A percentile compares a stretch with the other conserved stretches of the same genome.
These are phyloP conservation scores for Sarocladium strictum DNA, from an alignment of 2,329 filamentous ascomycete genomes.

Conservation along the genomic window DNA sequence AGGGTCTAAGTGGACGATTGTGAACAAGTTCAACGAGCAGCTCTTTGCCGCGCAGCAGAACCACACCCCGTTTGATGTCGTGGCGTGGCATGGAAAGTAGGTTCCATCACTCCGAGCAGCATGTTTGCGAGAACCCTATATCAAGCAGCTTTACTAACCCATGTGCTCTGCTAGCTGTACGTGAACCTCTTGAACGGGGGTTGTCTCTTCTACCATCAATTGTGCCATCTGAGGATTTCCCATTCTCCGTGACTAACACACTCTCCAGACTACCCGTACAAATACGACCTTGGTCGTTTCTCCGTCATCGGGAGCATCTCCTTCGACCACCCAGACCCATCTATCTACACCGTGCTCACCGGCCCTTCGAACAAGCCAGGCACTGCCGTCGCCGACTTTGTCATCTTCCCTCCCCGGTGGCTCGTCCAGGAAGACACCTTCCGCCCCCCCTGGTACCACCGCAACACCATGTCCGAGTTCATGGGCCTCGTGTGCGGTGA, in stretches of 20 bases:
- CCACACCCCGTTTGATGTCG: slow-evolving; percentile 73
- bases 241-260: slow-evolving; percentile 29
- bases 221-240: too few species aligned
- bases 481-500: slow-evolving; percentile 53
- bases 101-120: too few species aligned
- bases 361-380: slow-evolving; percentile 53
- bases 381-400: slow-evolving; percentile 64
- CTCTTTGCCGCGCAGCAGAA: slow-evolving; percentile 59
- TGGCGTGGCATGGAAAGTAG: slow-evolving; percentile 79
- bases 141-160: too few species aligned
- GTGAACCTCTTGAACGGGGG: too few species aligned
- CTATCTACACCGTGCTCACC: slow-evolving; percentile 68
- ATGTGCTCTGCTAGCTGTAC: background rate
- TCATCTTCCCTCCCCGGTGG: slow-evolving; percentile 69
- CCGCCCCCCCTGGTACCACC: slow-evolving; percentile 67
- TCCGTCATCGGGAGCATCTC: slow-evolving; percentile 66
- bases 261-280: slow-evolving; percentile 66
- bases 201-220: too few species aligned
- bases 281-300: slow-evolving; percentile 78
- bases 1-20: slow-evolving; percentile 39
- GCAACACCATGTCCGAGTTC: slow-evolving; percentile 62
- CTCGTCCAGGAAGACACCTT: slow-evolving; percentile 65
- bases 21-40: slow-evolving; percentile 52
- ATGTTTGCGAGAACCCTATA: too few species aligned
- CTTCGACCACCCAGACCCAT: slow-evolving; percentile 73